Percentiles rank a stretch among this genome's conserved stretches.
These are phyloP conservation scores for Phytophthora melonis DNA, from an alignment of 352 stramenopile species.

Conservation along the genomic window DNA sequence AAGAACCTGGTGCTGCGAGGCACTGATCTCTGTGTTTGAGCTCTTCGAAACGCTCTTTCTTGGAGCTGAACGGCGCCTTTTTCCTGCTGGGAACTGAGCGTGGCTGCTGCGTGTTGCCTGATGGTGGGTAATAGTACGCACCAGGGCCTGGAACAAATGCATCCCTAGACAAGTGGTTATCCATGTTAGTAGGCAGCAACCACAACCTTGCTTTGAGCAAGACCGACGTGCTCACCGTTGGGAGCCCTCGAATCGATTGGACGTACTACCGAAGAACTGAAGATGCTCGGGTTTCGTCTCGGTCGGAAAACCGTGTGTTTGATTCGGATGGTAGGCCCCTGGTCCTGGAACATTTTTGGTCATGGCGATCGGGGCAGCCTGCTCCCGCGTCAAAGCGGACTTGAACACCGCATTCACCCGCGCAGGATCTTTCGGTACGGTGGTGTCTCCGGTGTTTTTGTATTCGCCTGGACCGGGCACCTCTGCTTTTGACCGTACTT, in stretches of 20 bases:
- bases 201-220: background rate
- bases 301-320: conserved; percentile 48
- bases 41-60: conserved; percentile 75
- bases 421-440: conserved; percentile 47
- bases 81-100: conserved; percentile 42
- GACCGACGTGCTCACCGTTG: conserved; percentile 36
- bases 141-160: conserved; percentile 53
- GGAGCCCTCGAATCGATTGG: conserved; percentile 61
- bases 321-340: conserved; percentile 62
- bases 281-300: conserved; percentile 73
- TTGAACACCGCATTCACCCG: conserved; percentile 80
- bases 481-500: conserved; percentile 62
- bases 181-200: background rate
- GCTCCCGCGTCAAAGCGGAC: conserved; percentile 65
- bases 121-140: conserved; percentile 66
- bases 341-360: conserved; percentile 69
- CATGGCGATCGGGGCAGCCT: conserved; percentile 34
- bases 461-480: conserved; percentile 77
- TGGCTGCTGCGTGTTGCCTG: conserved; percentile 38
- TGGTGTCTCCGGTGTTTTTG: conserved; percentile 35
- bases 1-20: conserved; percentile 69
- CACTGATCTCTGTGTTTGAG: conserved; percentile 54
- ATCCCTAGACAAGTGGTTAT: conserved; percentile 35
- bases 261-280: conserved; percentile 86
- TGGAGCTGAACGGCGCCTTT: conserved; percentile 71